phyloP scores from a whole-genome alignment of 1,284 basidiomycete species.

The Cryptococcus sp. region DNA sequence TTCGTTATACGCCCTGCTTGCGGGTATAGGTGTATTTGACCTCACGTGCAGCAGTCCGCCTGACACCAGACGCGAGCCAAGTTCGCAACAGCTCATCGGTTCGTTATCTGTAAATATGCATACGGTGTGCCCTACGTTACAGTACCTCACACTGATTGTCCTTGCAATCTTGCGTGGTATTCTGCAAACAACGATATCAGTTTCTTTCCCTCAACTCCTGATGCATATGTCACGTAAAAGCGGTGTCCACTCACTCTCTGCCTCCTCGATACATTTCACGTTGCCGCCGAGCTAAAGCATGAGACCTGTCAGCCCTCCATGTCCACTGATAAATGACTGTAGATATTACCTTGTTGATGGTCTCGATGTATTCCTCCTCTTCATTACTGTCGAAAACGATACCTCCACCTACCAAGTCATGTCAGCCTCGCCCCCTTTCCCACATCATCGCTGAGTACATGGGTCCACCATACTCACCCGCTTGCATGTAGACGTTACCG shows the following conservation, averaged over 20 bases:
- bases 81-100: too few relatives aligned
- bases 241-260: conserved; percentile 71
- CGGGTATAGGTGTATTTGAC: too few relatives aligned
- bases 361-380: conserved; percentile 95
- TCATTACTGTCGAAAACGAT: conserved; percentile 98
- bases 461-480: conserved; percentile 51
- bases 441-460: background rate
- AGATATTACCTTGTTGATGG: conserved; percentile 73
- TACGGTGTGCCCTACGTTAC: background rate
- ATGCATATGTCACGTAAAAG: too few relatives aligned
- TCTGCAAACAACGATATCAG: conserved; percentile 15
- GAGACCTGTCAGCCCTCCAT: too few relatives aligned
- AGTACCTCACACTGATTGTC: conserved; percentile 1
- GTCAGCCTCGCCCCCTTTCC: background rate
- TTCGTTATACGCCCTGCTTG: too few relatives aligned
- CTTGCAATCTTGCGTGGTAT: conserved; percentile 29
- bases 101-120: too few relatives aligned
- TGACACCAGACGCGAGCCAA: too few relatives aligned
- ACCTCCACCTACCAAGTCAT: conserved; percentile 70
- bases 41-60: too few relatives aligned
- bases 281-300: conserved; percentile 67
- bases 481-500: conserved; percentile 88
- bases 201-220: too few relatives aligned
- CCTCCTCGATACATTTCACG: conserved; percentile 77
- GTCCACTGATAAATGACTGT: too few relatives aligned